A percentile compares a stretch with the other conserved stretches of the same genome.
phyloP scores from a whole-genome alignment of 257 asterid species.

The Lantana camara region DNA sequence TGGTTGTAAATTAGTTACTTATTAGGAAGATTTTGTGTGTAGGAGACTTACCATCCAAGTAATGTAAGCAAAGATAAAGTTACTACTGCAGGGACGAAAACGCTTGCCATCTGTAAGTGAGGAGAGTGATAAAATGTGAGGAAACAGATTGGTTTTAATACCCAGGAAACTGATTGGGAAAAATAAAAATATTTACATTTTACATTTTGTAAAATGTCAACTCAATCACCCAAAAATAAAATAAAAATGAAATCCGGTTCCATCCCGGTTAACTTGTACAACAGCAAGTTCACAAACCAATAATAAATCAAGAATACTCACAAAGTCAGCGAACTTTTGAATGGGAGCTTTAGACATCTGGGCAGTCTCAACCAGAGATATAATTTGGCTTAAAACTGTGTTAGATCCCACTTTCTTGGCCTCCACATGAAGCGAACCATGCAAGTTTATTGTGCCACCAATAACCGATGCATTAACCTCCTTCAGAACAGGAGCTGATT shows the following conservation, averaged over 20 bases:
- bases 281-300: background rate
- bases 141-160: background rate
- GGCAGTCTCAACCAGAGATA: slow-evolving; percentile 61
- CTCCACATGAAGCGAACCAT: slow-evolving; percentile 63
- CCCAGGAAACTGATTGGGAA: too few relatives aligned
- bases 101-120: slow-evolving; percentile 57
- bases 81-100: slow-evolving; percentile 63
- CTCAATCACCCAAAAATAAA: too few relatives aligned
- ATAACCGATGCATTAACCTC: slow-evolving; percentile 51
- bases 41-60: slow-evolving; percentile 57
- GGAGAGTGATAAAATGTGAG: slow-evolving; percentile 29
- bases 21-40: background rate
- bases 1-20: background rate
- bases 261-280: background rate
- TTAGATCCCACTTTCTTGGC: slow-evolving; percentile 70
- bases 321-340: slow-evolving; percentile 59
- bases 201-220: too few relatives aligned
- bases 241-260: too few relatives aligned
- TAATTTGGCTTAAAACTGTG: slow-evolving; percentile 73
- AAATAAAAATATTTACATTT: too few relatives aligned
- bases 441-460: slow-evolving; percentile 75
- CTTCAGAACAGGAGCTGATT: slow-evolving; percentile 55
- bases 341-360: slow-evolving; percentile 71
- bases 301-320: slow-evolving; percentile 28
- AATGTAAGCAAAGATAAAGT: slow-evolving; percentile 54